phyloP scores from a whole-genome alignment of 495 filamentous ascomycete genomes.

The Collariella sp. region DNA sequence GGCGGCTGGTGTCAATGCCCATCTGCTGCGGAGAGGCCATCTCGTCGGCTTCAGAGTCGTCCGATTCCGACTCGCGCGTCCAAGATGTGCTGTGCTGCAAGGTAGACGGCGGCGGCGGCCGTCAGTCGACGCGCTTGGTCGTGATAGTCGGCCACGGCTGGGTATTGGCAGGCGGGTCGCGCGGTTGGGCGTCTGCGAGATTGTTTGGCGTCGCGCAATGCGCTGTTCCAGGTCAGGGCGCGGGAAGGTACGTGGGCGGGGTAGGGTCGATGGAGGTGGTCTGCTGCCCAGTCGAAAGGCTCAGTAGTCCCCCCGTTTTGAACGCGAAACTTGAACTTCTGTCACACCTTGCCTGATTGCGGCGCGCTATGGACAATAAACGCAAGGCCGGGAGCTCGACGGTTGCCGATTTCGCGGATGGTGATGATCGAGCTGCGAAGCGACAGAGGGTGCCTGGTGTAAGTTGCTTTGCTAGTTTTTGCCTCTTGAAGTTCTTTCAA shows the following conservation, averaged over 20 bases:
- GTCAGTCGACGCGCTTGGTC: too few relatives aligned
- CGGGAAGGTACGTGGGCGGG: slow-evolving; percentile 9
- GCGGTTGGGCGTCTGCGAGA: not conserved
- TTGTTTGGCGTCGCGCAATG: not conserved
- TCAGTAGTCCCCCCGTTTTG: too few relatives aligned
- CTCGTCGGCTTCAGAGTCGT: not conserved
- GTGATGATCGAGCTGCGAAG: slow-evolving; percentile 54
- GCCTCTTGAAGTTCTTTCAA: not conserved
- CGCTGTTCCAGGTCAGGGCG: not conserved
- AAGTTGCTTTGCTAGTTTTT: slow-evolving; percentile 11
- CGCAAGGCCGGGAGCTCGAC: slow-evolving; percentile 48
- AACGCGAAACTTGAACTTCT: not conserved
- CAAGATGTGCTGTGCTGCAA: too few relatives aligned
- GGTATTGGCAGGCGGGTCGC: too few relatives aligned
- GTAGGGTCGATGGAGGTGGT: not conserved
- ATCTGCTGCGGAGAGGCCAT: slow-evolving; percentile 26
- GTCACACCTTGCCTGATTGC: not conserved
- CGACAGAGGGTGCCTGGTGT: slow-evolving; percentile 41
- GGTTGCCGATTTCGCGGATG: slow-evolving; percentile 30
- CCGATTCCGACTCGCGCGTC: not conserved
- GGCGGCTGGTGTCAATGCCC: slow-evolving; percentile 71
- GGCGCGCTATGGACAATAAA: slow-evolving; percentile 54
- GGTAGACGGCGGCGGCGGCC: too few relatives aligned
- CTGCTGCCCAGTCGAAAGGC: not conserved
- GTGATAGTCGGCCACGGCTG: too few relatives aligned